These are phyloP conservation scores for Phaseolus lunatus DNA, from an alignment of 306 rosid species.

Conservation along the genomic window DNA sequence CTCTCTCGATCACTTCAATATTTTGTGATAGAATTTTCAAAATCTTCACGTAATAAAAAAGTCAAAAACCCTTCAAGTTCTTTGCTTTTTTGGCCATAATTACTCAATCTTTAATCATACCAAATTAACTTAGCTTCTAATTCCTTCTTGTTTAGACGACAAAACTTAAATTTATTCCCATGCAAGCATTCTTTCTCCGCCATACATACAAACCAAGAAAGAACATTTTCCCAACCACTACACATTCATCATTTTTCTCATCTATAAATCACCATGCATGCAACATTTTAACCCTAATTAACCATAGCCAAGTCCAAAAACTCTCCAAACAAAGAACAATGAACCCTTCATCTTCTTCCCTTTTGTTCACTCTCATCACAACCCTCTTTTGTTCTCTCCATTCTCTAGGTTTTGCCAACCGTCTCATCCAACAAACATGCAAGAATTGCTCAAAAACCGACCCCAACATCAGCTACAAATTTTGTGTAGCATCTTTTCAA, in stretches of 20 bases:
- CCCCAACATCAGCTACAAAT: conserved; percentile 69
- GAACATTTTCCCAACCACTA: conserved; percentile 20
- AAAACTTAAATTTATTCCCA: background rate
- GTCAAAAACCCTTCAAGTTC: too few species aligned
- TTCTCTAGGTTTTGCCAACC: conserved; percentile 22
- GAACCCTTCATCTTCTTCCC: background rate
- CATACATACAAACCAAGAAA: conserved; percentile 7
- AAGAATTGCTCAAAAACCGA: conserved; percentile 55
- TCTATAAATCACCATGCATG: conserved; percentile 21
- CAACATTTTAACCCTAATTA: conserved; percentile 6
- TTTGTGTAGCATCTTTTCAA: conserved; percentile 63
- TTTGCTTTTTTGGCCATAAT: conserved; percentile 12
- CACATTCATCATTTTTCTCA: background rate
- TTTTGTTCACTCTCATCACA: conserved; percentile 41
- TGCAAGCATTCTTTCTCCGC: conserved; percentile 14
- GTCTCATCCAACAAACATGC: conserved; percentile 67
- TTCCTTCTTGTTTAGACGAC: conserved; percentile 37
- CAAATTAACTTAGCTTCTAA: conserved; percentile 48
- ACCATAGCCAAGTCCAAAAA: background rate
- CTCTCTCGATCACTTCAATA: background rate
- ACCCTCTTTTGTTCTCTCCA: conserved; percentile 27
- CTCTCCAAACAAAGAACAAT: conserved; percentile 25
- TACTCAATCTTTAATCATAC: conserved; percentile 38
- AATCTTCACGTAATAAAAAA: conserved; percentile 5
- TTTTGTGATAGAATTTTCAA: background rate